These are phyloP conservation scores for Parathielavia hyrcaniae DNA, from an alignment of 495 filamentous ascomycete genomes.

Conservation along the genomic window DNA sequence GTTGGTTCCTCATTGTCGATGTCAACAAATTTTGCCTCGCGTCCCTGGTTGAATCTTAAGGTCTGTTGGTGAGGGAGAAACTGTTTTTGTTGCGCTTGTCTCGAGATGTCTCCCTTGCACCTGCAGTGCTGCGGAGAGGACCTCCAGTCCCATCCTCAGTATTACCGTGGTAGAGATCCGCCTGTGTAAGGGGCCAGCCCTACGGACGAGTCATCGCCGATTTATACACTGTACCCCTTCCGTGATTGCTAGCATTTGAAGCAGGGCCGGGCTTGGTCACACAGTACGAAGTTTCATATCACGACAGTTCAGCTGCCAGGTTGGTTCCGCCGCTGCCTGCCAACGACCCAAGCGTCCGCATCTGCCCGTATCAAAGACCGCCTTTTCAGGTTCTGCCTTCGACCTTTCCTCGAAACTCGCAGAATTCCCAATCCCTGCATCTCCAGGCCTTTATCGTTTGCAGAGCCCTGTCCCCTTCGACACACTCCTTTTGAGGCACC, in stretches of 20 bases:
- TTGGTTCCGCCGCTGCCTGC: constrained; percentile 1
- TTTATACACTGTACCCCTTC: too few species aligned
- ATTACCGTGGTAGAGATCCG: too few species aligned
- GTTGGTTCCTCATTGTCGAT: too few species aligned
- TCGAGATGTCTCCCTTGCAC: too few species aligned
- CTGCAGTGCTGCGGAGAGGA: too few species aligned
- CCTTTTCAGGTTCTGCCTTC: constrained; percentile 7
- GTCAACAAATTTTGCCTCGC: too few species aligned
- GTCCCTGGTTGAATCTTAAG: too few species aligned
- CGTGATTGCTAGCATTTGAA: too few species aligned
- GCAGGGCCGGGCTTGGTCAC: not conserved
- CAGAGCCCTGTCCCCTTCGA: constrained; percentile 15
- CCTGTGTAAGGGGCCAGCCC: not conserved
- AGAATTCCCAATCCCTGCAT: constrained; percentile 8
- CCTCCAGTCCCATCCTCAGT: too few species aligned
- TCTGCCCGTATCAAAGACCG: constrained; percentile 18
- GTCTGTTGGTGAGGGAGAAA: too few species aligned
- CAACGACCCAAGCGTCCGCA: constrained; percentile 9
- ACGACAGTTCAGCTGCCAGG: too few species aligned
- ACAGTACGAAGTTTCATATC: not conserved
- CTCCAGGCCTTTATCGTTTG: constrained; percentile 4
- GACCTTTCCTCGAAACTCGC: constrained; percentile 6
- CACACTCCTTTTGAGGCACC: constrained; percentile 21
- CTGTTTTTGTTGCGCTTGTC: too few species aligned
- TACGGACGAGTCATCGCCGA: not conserved